phyloP scores from a whole-genome alignment of 495 filamentous ascomycete species.

The Lepidopterella palustris region DNA sequence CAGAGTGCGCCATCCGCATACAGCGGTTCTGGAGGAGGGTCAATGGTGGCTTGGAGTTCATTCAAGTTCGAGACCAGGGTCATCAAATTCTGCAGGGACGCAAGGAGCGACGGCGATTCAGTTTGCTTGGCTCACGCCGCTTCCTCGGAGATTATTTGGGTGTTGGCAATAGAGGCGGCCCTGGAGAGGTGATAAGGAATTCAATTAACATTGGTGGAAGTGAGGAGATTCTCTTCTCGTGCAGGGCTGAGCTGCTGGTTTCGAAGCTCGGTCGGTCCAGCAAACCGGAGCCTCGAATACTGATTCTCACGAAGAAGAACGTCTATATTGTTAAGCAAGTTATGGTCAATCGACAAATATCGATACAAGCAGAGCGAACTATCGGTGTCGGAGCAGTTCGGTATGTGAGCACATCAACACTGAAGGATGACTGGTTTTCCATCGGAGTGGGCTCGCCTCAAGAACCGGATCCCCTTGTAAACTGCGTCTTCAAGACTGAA shows the following conservation, averaged over 20 bases:
- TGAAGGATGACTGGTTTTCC: slow-evolving; percentile 95
- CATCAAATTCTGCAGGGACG: slow-evolving; percentile 72
- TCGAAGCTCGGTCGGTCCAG: slow-evolving; percentile 94
- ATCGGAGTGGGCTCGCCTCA: slow-evolving; percentile 79
- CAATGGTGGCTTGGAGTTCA: slow-evolving; percentile 77
- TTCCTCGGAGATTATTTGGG: slow-evolving; percentile 97
- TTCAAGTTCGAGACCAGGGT: slow-evolving; percentile 84
- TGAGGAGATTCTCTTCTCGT: slow-evolving; percentile 80
- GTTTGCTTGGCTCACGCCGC: slow-evolving; percentile 79
- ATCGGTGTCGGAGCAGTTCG: slow-evolving; percentile 83
- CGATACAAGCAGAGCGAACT: slow-evolving; percentile 72
- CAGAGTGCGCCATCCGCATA: slow-evolving; percentile 87
- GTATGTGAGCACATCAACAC: slow-evolving; percentile 66
- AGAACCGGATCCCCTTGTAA: slow-evolving; percentile 85
- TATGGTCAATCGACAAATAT: slow-evolving; percentile 71
- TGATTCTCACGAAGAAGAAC: slow-evolving; percentile 78
- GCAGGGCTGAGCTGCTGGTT: slow-evolving; percentile 78
- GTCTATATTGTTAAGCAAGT: slow-evolving; percentile 83
- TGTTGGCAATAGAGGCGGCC: slow-evolving; percentile 69
- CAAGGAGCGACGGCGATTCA: slow-evolving; percentile 88
- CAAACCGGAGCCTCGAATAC: slow-evolving; percentile 77
- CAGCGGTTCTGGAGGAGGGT: slow-evolving; percentile 93
- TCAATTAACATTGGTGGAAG: slow-evolving; percentile 57
- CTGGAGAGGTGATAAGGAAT: slow-evolving; percentile 72
- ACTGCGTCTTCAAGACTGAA: slow-evolving; percentile 93